Evolutionary conservation across 192 early-diverging fungal genomes (phyloP), one percentile per base, ranked within the genome.

Genomic region (Thamnidium elegans): DNA sequence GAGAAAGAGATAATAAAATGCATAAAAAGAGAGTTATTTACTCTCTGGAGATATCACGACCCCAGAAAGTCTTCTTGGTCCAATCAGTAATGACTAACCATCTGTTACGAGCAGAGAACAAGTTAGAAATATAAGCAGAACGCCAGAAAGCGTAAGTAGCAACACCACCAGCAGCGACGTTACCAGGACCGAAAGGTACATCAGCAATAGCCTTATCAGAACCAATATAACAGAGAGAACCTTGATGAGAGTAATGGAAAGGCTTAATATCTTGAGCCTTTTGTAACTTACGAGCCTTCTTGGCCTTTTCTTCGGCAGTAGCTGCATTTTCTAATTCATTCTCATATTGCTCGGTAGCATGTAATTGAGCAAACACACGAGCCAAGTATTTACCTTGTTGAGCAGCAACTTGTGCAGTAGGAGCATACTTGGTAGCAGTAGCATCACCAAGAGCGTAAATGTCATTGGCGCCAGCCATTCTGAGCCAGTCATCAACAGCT

Each of bases 161-260:
- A 45, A 90, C 74, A 53, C 86, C 86, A 60, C 86, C 84, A 3
- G 85, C 77, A 1, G 85, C 79, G 17, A 89, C 75, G 62, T 86
- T 87, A 54, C 80, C 79, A 75, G 81, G 81, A 70, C 83, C 76
- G 69, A 89, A 79, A 14, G 93, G 95, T n/a, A 97, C 69, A 62
- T 98, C 94, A 4, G 94, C 94, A 77, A 97, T 94, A 42, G 94
- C 95, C 77, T 89, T 87, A 65, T 98, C 95, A n/a, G 84, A 84
- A 9, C 94, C 93, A 79, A 97, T 90, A 72, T 97, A 96, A 14
- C 92, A 94, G 48, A 97, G 71, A 8, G 92, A 91, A 30, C 93
- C 95, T 67, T 90, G 82, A 60, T 93, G 90, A 50, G 86, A 81
- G 81, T 95, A 97, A 61, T 88, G 81, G 79, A 92, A 93, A 53